phyloP scores from a whole-genome alignment of 352 stramenopile genomes.

The Globisporangium radiosum region DNA sequence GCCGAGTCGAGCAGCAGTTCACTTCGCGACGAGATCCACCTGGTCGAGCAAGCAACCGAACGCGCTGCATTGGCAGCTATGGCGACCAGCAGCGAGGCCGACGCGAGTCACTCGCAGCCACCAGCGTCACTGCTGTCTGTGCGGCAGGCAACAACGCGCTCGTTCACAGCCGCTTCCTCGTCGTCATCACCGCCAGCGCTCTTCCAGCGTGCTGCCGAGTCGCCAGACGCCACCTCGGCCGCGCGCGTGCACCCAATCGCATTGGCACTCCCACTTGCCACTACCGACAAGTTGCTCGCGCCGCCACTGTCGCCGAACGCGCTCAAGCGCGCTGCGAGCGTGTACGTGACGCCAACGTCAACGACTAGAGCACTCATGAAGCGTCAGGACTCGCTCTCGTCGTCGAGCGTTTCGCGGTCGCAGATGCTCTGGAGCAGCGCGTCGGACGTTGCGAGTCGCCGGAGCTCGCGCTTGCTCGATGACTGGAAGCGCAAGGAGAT shows the following conservation, averaged over 20 bases:
- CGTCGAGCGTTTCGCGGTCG: conserved; percentile 21
- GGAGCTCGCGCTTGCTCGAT: conserved; percentile 47
- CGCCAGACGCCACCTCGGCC: no score
- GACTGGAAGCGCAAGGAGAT: conserved; percentile 72
- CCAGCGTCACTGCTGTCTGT: no score
- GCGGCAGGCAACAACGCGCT: not conserved
- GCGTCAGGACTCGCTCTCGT: conserved; percentile 12
- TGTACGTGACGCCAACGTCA: conserved; percentile 19
- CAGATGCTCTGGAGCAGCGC: conserved; percentile 30
- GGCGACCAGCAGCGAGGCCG: not conserved
- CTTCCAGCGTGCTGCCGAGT: no score
- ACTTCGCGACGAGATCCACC: conserved; percentile 6
- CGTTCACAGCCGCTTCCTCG: not conserved
- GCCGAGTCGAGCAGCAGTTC: conserved; percentile 4
- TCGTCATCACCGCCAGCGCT: not conserved
- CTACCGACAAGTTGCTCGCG: conserved; percentile 11
- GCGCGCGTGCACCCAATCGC: conserved; percentile 25
- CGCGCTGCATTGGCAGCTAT: conserved; percentile 3
- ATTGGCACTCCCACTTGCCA: not conserved
- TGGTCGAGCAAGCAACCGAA: conserved; percentile 6
- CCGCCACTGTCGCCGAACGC: conserved; percentile 22
- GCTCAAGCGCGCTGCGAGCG: conserved; percentile 36
- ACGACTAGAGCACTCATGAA: conserved; percentile 15
- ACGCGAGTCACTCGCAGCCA: not conserved
- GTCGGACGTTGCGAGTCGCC: conserved; percentile 14